Conservation (phyloP, 208 protist species). For the Trypanosoma rangeli region DNA sequence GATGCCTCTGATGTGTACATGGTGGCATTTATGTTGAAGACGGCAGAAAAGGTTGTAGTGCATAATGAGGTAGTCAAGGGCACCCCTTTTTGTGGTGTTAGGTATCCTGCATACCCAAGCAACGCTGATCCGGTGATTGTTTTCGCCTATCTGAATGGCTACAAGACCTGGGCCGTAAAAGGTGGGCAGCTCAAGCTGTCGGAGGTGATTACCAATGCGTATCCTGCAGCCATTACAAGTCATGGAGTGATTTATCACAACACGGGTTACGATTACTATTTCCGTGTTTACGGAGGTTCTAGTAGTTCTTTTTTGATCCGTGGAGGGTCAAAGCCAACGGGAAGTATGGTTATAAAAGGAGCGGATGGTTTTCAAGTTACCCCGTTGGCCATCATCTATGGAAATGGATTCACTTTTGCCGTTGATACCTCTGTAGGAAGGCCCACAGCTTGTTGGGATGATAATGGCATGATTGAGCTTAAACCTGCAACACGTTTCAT, state of each 20-base stretch:
- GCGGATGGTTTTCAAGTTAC: background rate
- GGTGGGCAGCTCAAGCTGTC: background rate
- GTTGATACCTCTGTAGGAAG: constrained; percentile 12
- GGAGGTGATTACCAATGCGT: background rate
- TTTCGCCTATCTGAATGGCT: constrained; percentile 11
- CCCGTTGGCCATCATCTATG: constrained; percentile 18
- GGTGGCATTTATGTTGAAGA: constrained; percentile 10
- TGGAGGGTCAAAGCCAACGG: background rate
- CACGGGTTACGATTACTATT: constrained; percentile 12
- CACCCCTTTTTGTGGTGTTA: constrained; percentile 13
- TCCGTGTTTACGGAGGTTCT: background rate
- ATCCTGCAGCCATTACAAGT: constrained; percentile 11
- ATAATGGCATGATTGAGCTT: background rate
- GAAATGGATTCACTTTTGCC: constrained; percentile 17
- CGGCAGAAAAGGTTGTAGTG: background rate
- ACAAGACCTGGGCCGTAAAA: constrained; percentile 10
- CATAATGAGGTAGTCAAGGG: background rate
- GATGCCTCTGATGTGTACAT: constrained; percentile 10
- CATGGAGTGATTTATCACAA: constrained; percentile 15
- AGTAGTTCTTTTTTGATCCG: background rate
- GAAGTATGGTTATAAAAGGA: constrained; percentile 11
- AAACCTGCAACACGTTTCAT: background rate
- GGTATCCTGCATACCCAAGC: constrained; percentile 7
- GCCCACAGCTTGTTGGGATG: constrained; percentile 6
- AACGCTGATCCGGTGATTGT: constrained; percentile 2